Percentiles rank a stretch among this genome's conserved stretches.
Evolutionary conservation across 2,329 filamentous ascomycete genomes (phyloP).

Genomic region (Hirsutella rhossiliensis): DNA sequence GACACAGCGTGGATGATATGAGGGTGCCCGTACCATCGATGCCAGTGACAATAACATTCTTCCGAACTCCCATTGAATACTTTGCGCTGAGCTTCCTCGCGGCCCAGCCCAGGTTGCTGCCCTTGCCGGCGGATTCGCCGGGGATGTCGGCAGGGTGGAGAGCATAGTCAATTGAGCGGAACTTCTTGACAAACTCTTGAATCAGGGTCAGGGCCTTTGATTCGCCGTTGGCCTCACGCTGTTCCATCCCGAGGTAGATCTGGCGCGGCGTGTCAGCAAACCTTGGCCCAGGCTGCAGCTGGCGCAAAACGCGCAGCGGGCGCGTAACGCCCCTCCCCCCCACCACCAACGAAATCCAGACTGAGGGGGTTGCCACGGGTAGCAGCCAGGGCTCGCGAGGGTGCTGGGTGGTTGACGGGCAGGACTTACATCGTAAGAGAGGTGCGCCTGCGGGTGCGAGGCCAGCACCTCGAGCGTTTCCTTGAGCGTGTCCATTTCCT

Average conservation of each 20-base stretch:
- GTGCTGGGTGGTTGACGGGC: background rate
- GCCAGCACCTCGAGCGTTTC: constrained; percentile 59
- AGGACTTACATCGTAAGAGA: constrained; percentile 55
- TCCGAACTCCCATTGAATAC: constrained; percentile 39
- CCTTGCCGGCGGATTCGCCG: constrained; percentile 60
- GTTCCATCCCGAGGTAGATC: constrained; percentile 64
- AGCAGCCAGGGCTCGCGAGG: background rate
- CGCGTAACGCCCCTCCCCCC: too few species aligned
- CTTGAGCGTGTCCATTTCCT: constrained; percentile 54
- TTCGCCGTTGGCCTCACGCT: constrained; percentile 49
- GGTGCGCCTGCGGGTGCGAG: constrained; percentile 50
- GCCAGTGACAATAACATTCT: constrained; percentile 56
- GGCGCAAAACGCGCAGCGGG: too few species aligned
- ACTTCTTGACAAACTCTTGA: constrained; percentile 51
- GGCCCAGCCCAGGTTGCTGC: constrained; percentile 63
- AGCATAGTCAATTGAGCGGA: constrained; percentile 55
- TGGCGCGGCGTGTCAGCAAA: constrained; percentile 15
- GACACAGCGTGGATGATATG: background rate
- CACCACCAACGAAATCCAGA: background rate
- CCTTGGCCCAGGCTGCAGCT: constrained; percentile 1
- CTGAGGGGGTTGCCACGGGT: background rate
- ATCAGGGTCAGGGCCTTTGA: constrained; percentile 50
- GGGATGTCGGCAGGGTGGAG: constrained; percentile 54
- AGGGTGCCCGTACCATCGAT: constrained; percentile 51
- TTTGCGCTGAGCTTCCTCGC: constrained; percentile 52